Conservation (phyloP, 306 rosid species). For the Dryas drummondii region DNA sequence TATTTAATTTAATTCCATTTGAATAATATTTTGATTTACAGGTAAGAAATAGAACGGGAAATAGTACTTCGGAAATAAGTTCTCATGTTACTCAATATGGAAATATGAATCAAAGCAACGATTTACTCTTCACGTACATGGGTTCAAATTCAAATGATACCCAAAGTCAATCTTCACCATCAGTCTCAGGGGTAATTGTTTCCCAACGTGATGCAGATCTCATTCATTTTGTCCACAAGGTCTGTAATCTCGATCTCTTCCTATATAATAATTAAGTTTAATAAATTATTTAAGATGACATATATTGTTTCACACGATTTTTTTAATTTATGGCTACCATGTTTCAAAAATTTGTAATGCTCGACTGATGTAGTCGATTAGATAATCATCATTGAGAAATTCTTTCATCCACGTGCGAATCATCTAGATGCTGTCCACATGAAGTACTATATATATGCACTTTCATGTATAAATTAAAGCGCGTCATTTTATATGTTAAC, state of each 20-base stretch:
- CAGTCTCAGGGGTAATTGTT: constrained; percentile 1
- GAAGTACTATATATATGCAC: too few species aligned
- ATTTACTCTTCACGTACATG: constrained; percentile 33
- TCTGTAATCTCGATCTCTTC: neutral
- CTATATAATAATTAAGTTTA: too few species aligned
- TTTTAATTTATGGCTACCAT: too few species aligned
- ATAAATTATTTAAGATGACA: too few species aligned
- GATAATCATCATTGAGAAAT: neutral
- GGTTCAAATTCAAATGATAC: constrained; percentile 28
- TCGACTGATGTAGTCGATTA: too few species aligned
- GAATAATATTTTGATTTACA: neutral
- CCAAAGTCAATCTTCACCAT: neutral
- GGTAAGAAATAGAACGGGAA: neutral
- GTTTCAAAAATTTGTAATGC: too few species aligned
- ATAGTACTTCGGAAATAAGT: neutral
- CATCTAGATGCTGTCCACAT: neutral
- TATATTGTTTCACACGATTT: too few species aligned
- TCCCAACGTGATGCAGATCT: constrained; percentile 47
- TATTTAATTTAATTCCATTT: too few species aligned
- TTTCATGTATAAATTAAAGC: too few species aligned
- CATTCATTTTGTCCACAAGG: constrained; percentile 43
- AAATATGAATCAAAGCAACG: constrained; percentile 15
- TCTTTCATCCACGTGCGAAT: neutral
- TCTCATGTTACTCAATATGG: constrained; percentile 66
- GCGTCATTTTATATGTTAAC: too few species aligned